Percentiles rank a stretch among this genome's conserved stretches.
These are phyloP conservation scores for Zarea fungicola DNA, from an alignment of 2,329 filamentous ascomycete genomes.

Conservation along the genomic window DNA sequence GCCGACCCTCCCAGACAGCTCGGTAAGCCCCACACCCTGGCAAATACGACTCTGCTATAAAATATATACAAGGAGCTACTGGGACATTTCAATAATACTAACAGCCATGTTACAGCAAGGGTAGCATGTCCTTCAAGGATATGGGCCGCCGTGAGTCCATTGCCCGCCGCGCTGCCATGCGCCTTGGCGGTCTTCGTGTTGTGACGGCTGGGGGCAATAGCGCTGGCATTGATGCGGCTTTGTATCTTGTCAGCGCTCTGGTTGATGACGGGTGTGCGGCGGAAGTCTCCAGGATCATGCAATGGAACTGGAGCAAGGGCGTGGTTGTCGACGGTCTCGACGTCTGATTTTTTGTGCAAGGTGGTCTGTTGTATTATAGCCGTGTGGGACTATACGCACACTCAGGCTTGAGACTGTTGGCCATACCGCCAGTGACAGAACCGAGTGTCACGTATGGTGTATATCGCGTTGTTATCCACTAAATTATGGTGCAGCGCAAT, in stretches of 20 bases:
- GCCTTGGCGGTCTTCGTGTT: slow-evolving; percentile 63
- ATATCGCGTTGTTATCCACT: background rate
- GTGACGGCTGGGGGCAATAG: slow-evolving; percentile 76
- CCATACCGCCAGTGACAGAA: slow-evolving; percentile 7
- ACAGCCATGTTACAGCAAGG: slow-evolving; percentile 53
- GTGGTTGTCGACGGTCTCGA: slow-evolving; percentile 79
- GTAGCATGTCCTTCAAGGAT: slow-evolving; percentile 75
- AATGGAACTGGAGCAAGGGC: slow-evolving; percentile 83
- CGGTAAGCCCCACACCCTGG: slow-evolving; percentile 41
- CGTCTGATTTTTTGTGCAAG: slow-evolving; percentile 52
- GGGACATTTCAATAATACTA: slow-evolving; percentile 18
- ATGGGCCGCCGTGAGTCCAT: slow-evolving; percentile 77
- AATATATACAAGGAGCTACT: no score
- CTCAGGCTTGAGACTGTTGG: slow-evolving; percentile 5
- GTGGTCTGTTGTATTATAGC: slow-evolving; percentile 14
- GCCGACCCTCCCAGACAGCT: slow-evolving; percentile 52
- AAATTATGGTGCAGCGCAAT: background rate
- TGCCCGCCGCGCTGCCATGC: slow-evolving; percentile 69
- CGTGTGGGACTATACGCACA: slow-evolving; percentile 9
- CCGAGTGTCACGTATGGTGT: slow-evolving; percentile 7
- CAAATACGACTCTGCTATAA: slow-evolving; percentile 4
- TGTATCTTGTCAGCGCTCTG: slow-evolving; percentile 81
- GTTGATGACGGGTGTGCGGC: slow-evolving; percentile 71
- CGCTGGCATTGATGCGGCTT: slow-evolving; percentile 73
- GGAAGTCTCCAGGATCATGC: slow-evolving; percentile 69